phyloP scores from a whole-genome alignment of 192 early-diverging fungal species.

The Backusella psychrophila region DNA sequence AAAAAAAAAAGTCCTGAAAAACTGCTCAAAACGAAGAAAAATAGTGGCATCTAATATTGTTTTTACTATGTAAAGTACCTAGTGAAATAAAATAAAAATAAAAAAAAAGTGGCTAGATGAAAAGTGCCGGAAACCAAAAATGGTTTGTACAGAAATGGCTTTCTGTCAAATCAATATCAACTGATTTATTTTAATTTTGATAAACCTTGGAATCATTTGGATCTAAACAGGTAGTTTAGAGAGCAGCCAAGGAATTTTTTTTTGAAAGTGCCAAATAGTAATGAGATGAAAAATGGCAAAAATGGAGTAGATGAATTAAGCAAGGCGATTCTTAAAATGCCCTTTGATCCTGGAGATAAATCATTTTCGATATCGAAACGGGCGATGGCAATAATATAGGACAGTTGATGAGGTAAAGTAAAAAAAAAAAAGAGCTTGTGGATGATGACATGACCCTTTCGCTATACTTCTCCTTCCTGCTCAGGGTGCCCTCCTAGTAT shows the following conservation, averaged over 20 bases:
- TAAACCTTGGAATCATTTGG: background rate
- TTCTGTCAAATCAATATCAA: background rate
- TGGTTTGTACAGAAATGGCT: background rate
- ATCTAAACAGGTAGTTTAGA: background rate
- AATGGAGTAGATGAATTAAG: too few relatives aligned
- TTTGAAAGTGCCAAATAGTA: background rate
- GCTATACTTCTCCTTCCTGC: background rate
- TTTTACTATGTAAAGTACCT: too few relatives aligned
- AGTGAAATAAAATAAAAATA: background rate
- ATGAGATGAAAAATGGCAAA: background rate
- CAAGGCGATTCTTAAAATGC: slow-evolving; percentile 11
- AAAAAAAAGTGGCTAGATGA: background rate
- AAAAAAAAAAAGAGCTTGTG: background rate
- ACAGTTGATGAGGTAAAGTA: background rate
- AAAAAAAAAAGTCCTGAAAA: too few relatives aligned
- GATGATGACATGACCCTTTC: background rate
- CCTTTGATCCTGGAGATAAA: slow-evolving; percentile 36
- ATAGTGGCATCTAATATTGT: too few relatives aligned
- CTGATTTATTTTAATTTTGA: background rate
- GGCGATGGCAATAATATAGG: slow-evolving; percentile 39
- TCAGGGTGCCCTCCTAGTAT: background rate
- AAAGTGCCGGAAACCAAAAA: background rate
- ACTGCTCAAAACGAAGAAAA: too few relatives aligned
- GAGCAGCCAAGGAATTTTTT: slow-evolving; percentile 22
- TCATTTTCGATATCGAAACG: background rate